phyloP scores from a whole-genome alignment of 164 flowering plant species.

The Chimonanthus praecox region DNA sequence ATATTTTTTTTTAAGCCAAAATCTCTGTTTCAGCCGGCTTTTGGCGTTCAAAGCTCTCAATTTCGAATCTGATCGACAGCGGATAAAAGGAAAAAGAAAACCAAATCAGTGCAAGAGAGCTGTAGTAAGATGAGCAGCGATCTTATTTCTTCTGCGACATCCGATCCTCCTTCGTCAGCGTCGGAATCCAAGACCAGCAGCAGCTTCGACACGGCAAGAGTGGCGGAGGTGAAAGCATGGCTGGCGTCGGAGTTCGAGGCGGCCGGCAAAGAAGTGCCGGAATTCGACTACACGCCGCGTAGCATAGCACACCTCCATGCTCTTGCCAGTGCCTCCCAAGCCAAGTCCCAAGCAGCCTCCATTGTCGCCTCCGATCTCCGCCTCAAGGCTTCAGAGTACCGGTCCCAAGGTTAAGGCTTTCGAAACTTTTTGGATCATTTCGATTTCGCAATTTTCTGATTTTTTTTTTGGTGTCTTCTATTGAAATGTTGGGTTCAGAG shows the following conservation, averaged over 20 bases:
- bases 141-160: too few species aligned
- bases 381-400: constrained; percentile 78
- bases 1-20: too few species aligned
- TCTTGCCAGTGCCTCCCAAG: constrained; percentile 60
- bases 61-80: too few species aligned
- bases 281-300: constrained; percentile 80
- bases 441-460: neutral
- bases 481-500: too few species aligned
- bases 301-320: constrained; percentile 67
- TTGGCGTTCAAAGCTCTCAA: too few species aligned
- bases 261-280: constrained; percentile 78
- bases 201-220: constrained; percentile 39
- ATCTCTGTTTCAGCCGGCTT: too few species aligned
- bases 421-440: neutral
- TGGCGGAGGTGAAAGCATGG: constrained; percentile 84
- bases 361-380: constrained; percentile 79
- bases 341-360: constrained; percentile 65
- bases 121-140: too few species aligned
- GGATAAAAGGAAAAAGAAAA: too few species aligned
- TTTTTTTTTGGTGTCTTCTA: neutral
- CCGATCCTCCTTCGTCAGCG: too few species aligned
- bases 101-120: too few species aligned
- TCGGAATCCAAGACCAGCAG: neutral
- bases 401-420: constrained; percentile 58
- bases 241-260: constrained; percentile 74